Evolutionary conservation across 148 eudicot species (phyloP), one percentile per base, ranked within the genome.

Genomic region (Nepenthes gracilis): DNA sequence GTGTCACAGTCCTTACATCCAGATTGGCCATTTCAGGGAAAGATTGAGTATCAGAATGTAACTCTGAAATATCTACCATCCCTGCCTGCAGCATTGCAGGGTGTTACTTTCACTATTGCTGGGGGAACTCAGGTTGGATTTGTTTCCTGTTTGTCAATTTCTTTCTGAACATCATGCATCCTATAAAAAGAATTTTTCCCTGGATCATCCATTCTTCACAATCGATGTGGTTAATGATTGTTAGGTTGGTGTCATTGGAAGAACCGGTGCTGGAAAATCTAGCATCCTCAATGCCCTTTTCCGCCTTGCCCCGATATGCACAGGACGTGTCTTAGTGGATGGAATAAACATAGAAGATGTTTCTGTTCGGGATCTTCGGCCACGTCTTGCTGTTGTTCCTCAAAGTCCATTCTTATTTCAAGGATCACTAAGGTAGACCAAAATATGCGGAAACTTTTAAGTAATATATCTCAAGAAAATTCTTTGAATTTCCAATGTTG

Each of bases 251-350:
- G 76, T 94, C 58, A 64, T 94, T 75, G 99, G 99, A 75, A 81
- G 99, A 75, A 94, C 99, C 36, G 99, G 97, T 60, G 99, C 99
- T 51, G 99, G 99, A 73, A 94, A 94, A 80, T 94, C 99, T 43
- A 94, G 95, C 60, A 67, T 94, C 40, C 74, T 94, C 65, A 94
- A 94, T 78, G 97, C 85, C 58, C 74, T 94, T 70, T 93, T 94
- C 69, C 86, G 95, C 58, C 82, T 94, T 47, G 83, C 81, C 66
- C 95, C 89, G 43, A 74, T 83, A 35, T 77, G 77, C 65, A 74
- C 75, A 73, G 99, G 99, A 54, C 36, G 66, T 62, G 80, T 94
- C 57, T 45, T 83, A 49, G 86, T 94, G 35, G 99, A 94, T 66
- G 85, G 75, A 58, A 55, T 86, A 53, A 75, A 83, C 67, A 86